Evolutionary conservation across 2,329 filamentous ascomycete species (phyloP), one percentile per base, ranked within the genome.

Genomic region (Trichophyton rubrum): DNA sequence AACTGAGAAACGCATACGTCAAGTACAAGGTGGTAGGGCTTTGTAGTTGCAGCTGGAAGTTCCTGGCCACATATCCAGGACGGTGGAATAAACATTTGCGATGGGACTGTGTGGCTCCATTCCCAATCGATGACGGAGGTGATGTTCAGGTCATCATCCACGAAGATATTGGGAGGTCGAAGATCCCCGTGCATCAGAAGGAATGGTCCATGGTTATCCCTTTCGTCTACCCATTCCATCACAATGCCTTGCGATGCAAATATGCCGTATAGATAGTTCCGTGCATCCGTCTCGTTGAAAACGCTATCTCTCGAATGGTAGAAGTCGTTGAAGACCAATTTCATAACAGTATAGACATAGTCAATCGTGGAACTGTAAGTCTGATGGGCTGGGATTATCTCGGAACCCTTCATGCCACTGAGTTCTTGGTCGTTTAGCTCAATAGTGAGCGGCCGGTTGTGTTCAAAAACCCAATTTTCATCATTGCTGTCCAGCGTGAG

Each of bases 171-270:
- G 7, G 60, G n/a, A 24, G 58, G 60, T 35, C 59, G 60, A 55
- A 64, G 56, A 60, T 64, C 60, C 6, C 62, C 60, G 47, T 64
- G 62, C 59, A 62, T 64, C 3, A 62, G 41, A 59, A 62, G 53
- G 43, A 64, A 63, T 8, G 62, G 60, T 3, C 62, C 58, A 24
- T 62, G 55, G 15, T 63, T 62, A 20, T 58, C 33, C n/a, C 58
- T 43, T 59, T 9, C 27, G 7, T 59, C 38, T 15, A 62, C 55
- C 62, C 62, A 63, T 33, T 63, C 56, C 60, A 62, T 62, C 40
- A 59, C 5, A 57, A 62, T 59, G 1, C 55, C 60, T 13, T 59
- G 60, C 17, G 17, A 5, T 49, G 53, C 33, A 5, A n/a, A 63
- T 24, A 63, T 63, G 30, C 62, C 45, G 40, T 62, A 63, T n/a